These are phyloP conservation scores for Botrytis tulipae DNA, from an alignment of 2,329 filamentous ascomycete genomes.

Conservation along the genomic window DNA sequence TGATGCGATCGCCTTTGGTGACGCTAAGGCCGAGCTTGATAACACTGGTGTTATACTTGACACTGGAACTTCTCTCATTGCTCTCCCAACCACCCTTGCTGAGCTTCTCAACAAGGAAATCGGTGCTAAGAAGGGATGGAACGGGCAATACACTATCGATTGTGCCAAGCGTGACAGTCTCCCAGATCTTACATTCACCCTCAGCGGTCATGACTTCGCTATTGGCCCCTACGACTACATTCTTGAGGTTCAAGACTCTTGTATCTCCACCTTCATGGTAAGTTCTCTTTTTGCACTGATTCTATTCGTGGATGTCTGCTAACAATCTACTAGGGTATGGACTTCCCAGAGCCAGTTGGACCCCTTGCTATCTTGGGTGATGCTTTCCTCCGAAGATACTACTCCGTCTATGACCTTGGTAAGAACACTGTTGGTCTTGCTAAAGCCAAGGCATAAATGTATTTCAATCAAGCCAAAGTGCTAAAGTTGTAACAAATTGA, in stretches of 20 bases:
- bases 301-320: constrained; percentile 63
- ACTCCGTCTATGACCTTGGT: constrained; percentile 95
- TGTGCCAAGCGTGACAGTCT: constrained; percentile 80
- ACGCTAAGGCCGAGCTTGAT: constrained; percentile 83
- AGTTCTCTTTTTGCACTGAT: constrained; percentile 54
- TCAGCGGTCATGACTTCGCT: constrained; percentile 89
- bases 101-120: constrained; percentile 98
- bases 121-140: constrained; percentile 95
- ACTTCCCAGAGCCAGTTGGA: constrained; percentile 72
- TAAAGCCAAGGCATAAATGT: constrained; percentile 55
- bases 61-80: constrained; percentile 96
- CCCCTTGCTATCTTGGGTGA: constrained; percentile 94
- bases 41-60: constrained; percentile 96
- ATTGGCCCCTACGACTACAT: constrained; percentile 91
- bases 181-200: constrained; percentile 87
- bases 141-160: constrained; percentile 93
- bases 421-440: constrained; percentile 87
- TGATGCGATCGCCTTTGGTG: constrained; percentile 84
- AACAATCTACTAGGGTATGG: constrained; percentile 66
- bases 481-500: constrained; percentile 17
- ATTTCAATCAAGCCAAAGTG: background rate
- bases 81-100: constrained; percentile 84
- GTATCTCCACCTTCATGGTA: constrained; percentile 93
- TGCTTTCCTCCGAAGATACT: constrained; percentile 79
- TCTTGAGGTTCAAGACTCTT: constrained; percentile 89